Evolutionary conservation across 805 yeast species (phyloP), one percentile per base, ranked within the genome.

Genomic region (Ogataea angusta): DNA sequence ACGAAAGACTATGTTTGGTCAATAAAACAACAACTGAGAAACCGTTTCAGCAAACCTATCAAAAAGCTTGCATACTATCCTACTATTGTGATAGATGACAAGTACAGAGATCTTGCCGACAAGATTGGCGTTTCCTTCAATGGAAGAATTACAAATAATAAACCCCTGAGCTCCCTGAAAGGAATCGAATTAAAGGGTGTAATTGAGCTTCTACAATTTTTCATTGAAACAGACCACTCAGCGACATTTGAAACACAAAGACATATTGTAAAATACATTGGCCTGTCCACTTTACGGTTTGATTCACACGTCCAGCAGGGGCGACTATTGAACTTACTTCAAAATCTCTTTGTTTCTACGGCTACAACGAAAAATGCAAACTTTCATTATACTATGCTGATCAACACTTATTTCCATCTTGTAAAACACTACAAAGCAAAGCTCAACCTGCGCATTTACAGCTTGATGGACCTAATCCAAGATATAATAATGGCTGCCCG

Each of bases 381-480:
- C 6, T 12, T 44, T 13, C 43, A 42, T 14, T 47, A 30, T 18
- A 41, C 45, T 1, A n/a, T 42, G 3, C 19, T 45, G 14, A 39
- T 44, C 14, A 36, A 39, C 26, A 21, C 37, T 12, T 44, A 44
- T 21, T 9, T 29, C 25, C 28, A 28, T 13, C 21, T 44, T 2
- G 14, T 34, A 8, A 39, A 31, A 17, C 35, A 40, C 6, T 43
- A 35, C 29, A 36, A 15, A n/a, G 21, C 33, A 8, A 37, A 47
- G 9, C 6, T 42, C 14, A 25, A 30, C 1, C 24, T 34, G 13
- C 24, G 40, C 7, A 34, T 47, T 5, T 38, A 34, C 21, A 41
- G 37, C 24, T 10, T 40, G 14, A 42, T 45, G 36, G 48, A 43
- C 6, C 41, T 47, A 15, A 41, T 45, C 10, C 48, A 47, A 23